Percentiles rank a stretch among this genome's conserved stretches.
Conservation (phyloP, 176 grass and related monocot genomes). For the Bolboschoenus planiculmis region DNA sequence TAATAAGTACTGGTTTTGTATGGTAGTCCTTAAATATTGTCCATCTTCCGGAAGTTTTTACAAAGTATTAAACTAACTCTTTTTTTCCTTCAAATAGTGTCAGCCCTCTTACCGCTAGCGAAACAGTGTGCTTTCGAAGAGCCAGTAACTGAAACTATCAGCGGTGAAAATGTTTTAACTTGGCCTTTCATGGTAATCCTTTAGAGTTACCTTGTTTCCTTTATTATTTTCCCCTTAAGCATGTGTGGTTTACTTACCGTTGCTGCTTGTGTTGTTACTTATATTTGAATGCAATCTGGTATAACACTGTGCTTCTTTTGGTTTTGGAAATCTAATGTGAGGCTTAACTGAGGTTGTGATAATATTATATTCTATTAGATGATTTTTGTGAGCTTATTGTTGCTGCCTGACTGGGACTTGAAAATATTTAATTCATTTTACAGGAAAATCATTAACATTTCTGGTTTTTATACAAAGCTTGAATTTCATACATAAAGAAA, state of each 20-base stretch:
- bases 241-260: neutral
- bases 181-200: slow-evolving; percentile 79
- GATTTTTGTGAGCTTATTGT: neutral
- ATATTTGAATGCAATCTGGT: neutral
- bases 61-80: neutral
- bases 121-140: slow-evolving; percentile 85
- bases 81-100: slow-evolving; percentile 42
- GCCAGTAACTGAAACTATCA: slow-evolving; percentile 69
- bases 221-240: neutral
- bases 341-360: neutral
- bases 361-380: neutral
- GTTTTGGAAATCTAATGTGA: neutral
- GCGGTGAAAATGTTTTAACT: slow-evolving; percentile 86
- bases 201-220: neutral
- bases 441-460: neutral
- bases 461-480: neutral
- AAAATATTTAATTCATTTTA: neutral
- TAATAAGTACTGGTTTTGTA: slow-evolving; percentile 4
- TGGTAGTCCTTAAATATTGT: neutral
- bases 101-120: slow-evolving; percentile 69
- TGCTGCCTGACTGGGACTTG: neutral
- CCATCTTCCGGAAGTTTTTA: neutral
- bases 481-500: neutral
- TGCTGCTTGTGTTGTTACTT: neutral
- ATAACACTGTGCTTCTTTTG: neutral